Conservation (phyloP, 164 flowering plant genomes). For the grape (Vitis vinifera) region DNA sequence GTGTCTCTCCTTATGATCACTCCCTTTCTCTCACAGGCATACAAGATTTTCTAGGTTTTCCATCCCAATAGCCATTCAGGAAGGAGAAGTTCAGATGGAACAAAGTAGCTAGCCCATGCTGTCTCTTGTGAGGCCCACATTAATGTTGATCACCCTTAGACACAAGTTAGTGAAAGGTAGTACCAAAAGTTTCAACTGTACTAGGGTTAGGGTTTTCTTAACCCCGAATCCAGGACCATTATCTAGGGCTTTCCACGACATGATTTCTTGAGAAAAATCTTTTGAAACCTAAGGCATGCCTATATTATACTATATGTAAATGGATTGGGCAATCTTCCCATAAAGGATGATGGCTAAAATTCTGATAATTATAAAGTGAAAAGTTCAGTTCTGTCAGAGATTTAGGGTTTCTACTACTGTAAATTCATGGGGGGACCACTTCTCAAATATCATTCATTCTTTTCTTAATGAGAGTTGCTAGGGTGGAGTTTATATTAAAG, state of each 20-base stretch:
- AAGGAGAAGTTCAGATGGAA: not conserved
- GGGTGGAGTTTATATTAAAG: too few species aligned
- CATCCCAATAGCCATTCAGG: not conserved
- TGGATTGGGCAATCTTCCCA: slow-evolving; percentile 12
- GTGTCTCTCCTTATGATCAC: too few species aligned
- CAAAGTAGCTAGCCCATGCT: not conserved
- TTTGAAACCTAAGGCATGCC: slow-evolving; percentile 31
- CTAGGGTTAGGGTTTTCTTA: slow-evolving; percentile 17
- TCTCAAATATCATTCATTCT: slow-evolving; percentile 24
- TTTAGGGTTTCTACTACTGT: slow-evolving; percentile 21
- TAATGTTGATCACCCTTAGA: too few species aligned
- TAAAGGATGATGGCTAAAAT: slow-evolving; percentile 13
- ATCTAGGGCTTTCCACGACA: slow-evolving; percentile 18
- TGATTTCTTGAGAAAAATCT: slow-evolving; percentile 20
- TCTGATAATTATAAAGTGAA: slow-evolving; percentile 5
- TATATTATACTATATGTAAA: slow-evolving; percentile 12
- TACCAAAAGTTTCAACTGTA: not conserved
- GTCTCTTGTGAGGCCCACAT: too few species aligned
- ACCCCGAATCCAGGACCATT: slow-evolving; percentile 29
- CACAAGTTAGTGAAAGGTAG: not conserved
- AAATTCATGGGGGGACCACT: slow-evolving; percentile 30
- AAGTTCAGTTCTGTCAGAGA: slow-evolving; percentile 8
- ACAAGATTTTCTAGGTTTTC: too few species aligned
- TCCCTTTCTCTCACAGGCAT: too few species aligned
- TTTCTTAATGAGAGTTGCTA: not conserved